phyloP scores from a whole-genome alignment of 2,329 filamentous ascomycete species.

The Mycosphaerella sp. region DNA sequence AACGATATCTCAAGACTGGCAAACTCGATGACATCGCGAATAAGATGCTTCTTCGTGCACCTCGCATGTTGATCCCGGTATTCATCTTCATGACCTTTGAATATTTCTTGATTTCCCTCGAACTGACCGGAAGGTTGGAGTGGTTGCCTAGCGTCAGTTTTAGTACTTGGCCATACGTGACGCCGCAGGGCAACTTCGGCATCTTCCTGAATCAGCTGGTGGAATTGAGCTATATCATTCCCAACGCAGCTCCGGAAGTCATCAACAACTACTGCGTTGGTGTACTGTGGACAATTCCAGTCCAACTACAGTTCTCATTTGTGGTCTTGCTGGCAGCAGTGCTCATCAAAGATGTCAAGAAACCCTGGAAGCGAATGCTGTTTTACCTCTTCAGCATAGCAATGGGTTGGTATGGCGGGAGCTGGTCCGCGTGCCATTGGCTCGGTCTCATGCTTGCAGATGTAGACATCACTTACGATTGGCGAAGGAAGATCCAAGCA shows the following conservation, averaged over 20 bases:
- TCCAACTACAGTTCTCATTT: constrained; percentile 45
- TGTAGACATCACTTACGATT: constrained; percentile 43
- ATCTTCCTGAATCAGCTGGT: constrained; percentile 41
- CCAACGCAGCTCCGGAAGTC: constrained; percentile 44
- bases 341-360: constrained; percentile 42
- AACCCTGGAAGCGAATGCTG: constrained; percentile 41
- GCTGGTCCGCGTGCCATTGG: constrained; percentile 44
- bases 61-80: constrained; percentile 44
- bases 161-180: constrained; percentile 45
- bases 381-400: constrained; percentile 41
- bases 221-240: constrained; percentile 43
- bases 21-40: constrained; percentile 41
- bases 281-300: constrained; percentile 47
- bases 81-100: constrained; percentile 40
- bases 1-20: constrained; percentile 39
- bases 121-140: constrained; percentile 39
- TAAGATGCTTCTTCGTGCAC: constrained; percentile 40
- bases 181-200: constrained; percentile 37
- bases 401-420: constrained; percentile 43
- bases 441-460: constrained; percentile 42
- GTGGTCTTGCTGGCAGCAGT: constrained; percentile 40
- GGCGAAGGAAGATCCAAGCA: constrained; percentile 36
- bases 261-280: constrained; percentile 46
- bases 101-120: constrained; percentile 44
- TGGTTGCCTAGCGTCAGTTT: constrained; percentile 44